Base-by-base conservation (phyloP, 1,284 basidiomycete genomes). In the Ceratobasidium sp. region DNA sequence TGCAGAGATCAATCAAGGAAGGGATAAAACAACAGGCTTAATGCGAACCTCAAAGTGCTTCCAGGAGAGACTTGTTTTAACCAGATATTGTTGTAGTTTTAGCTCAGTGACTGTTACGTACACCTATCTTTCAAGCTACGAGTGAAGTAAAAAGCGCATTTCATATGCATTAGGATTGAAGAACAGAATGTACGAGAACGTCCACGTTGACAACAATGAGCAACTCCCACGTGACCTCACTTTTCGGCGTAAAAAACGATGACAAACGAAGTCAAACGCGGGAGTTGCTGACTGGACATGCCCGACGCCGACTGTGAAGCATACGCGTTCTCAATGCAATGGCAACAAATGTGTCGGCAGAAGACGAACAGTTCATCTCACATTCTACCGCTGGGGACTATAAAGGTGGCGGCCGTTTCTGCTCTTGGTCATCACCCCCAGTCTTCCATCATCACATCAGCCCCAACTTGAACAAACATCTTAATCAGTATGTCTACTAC, bases 261-360 rank as follows among this genome's bases (percentile, higher is more conserved):
- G 39, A 63, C 60, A 63, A 28, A 63, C n/a, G 26, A 39, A 0
- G 39, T 46, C 63, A 40, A 64, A 58, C 60, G 42, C n/a, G 44
- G 64, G 64, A 44, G 2, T 60, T 71, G 69, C 69, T 71, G 69
- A 71, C 69, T 71, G 55, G 23, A n/a, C 55, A 39, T 71, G 69
- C 51, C 69, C 69, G 69, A 71, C 69, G 23, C 69, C 69, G 33
- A 33, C 2, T 4, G 28, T 12, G 9, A 10, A 53, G 66, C 49
- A 23, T 53, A 53, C 66, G 66, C 44, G 66, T 68, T 46, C 46
- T 18, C 28, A 15, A 6, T 9, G 28, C 18, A 23, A 28, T 28
- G 28, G 23, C n/a, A 28, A 40, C 18, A 42, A 33, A 10, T 39
- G 60, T 63, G 63, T n/a, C 63, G 60, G n/a, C 15, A n/a, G 15